A percentile compares a stretch with the other conserved stretches of the same genome.
Conservation (phyloP, 1,139 yeast genomes). For the Scheffersomyces segobiensis region DNA sequence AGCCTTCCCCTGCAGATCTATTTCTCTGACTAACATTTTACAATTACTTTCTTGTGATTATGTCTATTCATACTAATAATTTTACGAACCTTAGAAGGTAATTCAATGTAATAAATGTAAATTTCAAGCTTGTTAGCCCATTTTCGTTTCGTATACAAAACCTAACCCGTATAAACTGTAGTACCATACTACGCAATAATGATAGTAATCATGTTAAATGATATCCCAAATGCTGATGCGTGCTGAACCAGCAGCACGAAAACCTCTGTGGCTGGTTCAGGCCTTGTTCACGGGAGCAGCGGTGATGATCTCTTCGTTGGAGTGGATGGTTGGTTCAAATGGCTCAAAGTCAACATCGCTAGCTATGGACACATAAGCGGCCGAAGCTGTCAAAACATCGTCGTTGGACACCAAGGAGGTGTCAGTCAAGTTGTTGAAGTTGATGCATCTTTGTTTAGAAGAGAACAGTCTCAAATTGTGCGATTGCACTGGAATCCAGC, state of each 20-base stretch:
- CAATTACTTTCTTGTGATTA: not conserved
- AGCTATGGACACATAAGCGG: constrained; percentile 7
- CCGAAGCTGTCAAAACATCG: constrained; percentile 24
- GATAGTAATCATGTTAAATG: not conserved
- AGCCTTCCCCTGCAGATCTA: not conserved
- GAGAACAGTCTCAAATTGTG: constrained; percentile 29
- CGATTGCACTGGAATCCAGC: constrained; percentile 41
- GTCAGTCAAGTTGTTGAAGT: constrained; percentile 36
- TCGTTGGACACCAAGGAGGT: constrained; percentile 39
- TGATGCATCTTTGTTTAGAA: constrained; percentile 39
- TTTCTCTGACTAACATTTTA: not conserved
- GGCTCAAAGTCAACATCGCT: constrained; percentile 23
- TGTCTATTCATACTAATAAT: not conserved
- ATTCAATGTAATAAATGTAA: too few species aligned
- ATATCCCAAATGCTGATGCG: not conserved
- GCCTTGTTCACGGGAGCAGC: constrained; percentile 49
- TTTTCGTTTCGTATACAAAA: not conserved
- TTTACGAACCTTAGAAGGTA: not conserved
- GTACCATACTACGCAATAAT: not conserved
- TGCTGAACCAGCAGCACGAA: not conserved
- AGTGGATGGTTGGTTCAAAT: constrained; percentile 43
- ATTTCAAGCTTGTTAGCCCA: not conserved
- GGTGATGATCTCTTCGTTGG: constrained; percentile 45
- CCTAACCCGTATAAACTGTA: not conserved
- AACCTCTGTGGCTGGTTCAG: constrained; percentile 5